Base-by-base conservation (phyloP, 208 protist species). In the Wallacemonas sp. region DNA sequence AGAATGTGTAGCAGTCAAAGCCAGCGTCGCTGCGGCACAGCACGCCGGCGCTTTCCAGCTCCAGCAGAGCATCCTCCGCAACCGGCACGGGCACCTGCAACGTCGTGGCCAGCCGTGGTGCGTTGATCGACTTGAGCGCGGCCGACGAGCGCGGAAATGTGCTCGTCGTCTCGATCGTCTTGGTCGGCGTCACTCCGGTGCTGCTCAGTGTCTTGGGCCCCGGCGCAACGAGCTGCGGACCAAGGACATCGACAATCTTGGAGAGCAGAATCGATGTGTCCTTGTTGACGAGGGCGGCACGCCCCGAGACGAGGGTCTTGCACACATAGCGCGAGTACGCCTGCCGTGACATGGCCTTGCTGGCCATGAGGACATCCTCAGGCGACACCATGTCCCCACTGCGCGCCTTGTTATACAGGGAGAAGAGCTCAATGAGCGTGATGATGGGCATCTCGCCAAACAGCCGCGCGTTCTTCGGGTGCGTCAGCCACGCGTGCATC, bases 341-440 rank as follows among this genome's bases (percentile, higher is more conserved):
- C 44, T 63, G 65, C n/a, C 66, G 68, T 2, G 72, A 67, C 72
- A 95, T 76, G 45, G 68, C 57, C 23, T 62, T 70, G 70, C 89
- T 92, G 1, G 86, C 86, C 20, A 65, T 55, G 33, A 92, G 72
- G n/a, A 95, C 83, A 65, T 95, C 89, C 18, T 77, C 70, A 14
- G 89, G 86, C 5, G 89, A 84, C 26, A 95, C 77, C 57, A 95
- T 70, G 68, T 92, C 84, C 11, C 79, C 86, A 20, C 84, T 84
- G 57, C 89, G 84, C 5, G 89, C 89, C 52, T 81, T 86, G 72
- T 95, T 95, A 76, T 95, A 95, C 45, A 95, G 55, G 0, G 89
- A 80, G 55, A 91, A 95, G 16, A 95, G 75, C 68, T 95, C 89
- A 52, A 92, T 89, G 3, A 95, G 74, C 20, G 89, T 86, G 32